phyloP scores from a whole-genome alignment of 768 basidiomycete species.

The Amanita jacksonii region DNA sequence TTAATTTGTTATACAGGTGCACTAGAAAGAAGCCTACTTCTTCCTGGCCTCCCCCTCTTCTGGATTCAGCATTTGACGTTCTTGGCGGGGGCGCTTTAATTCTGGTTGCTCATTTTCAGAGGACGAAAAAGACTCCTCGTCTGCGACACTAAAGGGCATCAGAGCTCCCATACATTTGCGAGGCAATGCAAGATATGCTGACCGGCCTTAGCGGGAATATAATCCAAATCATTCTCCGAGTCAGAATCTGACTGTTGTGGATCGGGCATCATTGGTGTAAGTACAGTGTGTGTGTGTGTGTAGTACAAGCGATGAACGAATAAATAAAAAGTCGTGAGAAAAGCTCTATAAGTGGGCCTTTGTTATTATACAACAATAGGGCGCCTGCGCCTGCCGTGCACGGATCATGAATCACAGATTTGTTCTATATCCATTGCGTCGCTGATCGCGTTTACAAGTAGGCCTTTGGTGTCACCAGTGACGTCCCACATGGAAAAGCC shows the following conservation, averaged over 20 bases:
- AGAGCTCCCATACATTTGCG: neutral
- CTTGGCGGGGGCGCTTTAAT: slow-evolving; percentile 24
- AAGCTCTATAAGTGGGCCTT: no score
- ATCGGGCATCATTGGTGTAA: neutral
- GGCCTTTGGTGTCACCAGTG: slow-evolving; percentile 48
- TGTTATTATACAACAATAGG: neutral
- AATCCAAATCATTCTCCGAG: slow-evolving; percentile 66
- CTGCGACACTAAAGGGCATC: slow-evolving; percentile 12
- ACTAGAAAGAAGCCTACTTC: slow-evolving; percentile 23
- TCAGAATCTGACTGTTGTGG: slow-evolving; percentile 29
- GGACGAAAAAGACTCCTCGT: slow-evolving; percentile 30
- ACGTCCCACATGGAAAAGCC: slow-evolving; percentile 67
- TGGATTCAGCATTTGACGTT: slow-evolving; percentile 16
- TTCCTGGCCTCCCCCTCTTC: slow-evolving; percentile 34
- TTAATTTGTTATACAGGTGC: neutral
- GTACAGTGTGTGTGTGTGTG: neutral
- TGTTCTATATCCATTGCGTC: slow-evolving; percentile 24
- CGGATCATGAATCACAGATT: slow-evolving; percentile 8
- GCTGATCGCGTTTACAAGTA: slow-evolving; percentile 47
- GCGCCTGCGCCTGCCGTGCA: neutral
- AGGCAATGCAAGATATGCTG: neutral
- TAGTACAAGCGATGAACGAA: neutral
- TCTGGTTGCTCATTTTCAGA: slow-evolving; percentile 24
- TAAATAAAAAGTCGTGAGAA: no score
- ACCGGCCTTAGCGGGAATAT: slow-evolving; percentile 43